Base-by-base conservation (phyloP, 2,329 filamentous ascomycete species). In the Penicillium sp. region DNA sequence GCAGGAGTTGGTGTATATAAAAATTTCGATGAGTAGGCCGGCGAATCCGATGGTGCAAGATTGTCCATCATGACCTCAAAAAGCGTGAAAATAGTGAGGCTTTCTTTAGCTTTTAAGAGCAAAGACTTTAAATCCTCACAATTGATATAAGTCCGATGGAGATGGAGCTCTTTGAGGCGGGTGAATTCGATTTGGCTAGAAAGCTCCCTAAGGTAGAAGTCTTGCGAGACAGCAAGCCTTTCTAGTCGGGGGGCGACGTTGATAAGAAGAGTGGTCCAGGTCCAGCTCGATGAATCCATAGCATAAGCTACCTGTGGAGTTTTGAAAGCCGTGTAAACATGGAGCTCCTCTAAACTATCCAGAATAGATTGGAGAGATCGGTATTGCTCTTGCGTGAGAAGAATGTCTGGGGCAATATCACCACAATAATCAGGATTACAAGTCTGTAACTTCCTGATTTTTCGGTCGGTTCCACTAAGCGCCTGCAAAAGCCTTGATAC, bases 401-500 rank as follows among this genome's bases (percentile, higher is more conserved):
- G 47, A 21, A 59, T 53, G 19, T 39, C 55, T 25, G 53, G 45
- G 49, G 49, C 57, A 43, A 55, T 50, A 55, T 55, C 26, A 59
- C 45, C 14, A 46, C 49, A 59, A 37, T 44, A 59, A 21, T 59
- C 39, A 45, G 57, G 52, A 53, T 59, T 37, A 44, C 53, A 59
- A 29, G 53, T 59, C 11, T 25, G 29, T 11, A 58, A 48, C 56
- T 50, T 58, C 43, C 37, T 53, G 49, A 53, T 53, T 52, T 37
- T 58, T 26, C 53, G 52, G 29, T 53, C 55, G 52, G 44, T 53
- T 26, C 49, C 44, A 52, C 42, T 52, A 45, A 58, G 37, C 35
- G 57, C 57, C 49, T 55, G 57, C 35, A 59, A 55, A 45, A 59
- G 52, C 37, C 48, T 55, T 21, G 57, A 59, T 48, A 52, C 47